These are phyloP conservation scores for Ogataea haglerorum DNA, from an alignment of 805 yeast genomes.

Conservation along the genomic window DNA sequence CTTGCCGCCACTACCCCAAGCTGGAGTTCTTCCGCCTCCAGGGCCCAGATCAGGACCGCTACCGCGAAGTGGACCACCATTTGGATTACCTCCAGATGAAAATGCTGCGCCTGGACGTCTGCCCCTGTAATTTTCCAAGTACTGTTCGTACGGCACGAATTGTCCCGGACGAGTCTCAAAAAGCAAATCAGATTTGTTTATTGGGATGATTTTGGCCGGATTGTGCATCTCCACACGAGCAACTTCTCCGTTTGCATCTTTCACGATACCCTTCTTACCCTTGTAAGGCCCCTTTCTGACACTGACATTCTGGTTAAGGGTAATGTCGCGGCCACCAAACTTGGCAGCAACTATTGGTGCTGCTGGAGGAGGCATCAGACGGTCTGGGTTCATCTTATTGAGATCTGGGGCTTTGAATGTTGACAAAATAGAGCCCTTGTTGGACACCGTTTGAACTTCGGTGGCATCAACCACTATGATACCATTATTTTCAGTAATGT, in stretches of 20 bases:
- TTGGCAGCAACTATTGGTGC: slow-evolving; percentile 48
- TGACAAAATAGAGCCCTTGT: slow-evolving; percentile 69
- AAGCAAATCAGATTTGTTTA: slow-evolving; percentile 73
- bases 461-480: slow-evolving; percentile 77
- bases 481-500: slow-evolving; percentile 81
- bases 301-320: slow-evolving; percentile 79
- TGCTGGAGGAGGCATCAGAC: slow-evolving; percentile 56
- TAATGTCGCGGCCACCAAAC: slow-evolving; percentile 73
- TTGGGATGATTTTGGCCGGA: slow-evolving; percentile 81
- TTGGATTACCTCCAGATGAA: slow-evolving; percentile 6
- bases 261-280: slow-evolving; percentile 89
- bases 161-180: slow-evolving; percentile 66
- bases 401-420: slow-evolving; percentile 58
- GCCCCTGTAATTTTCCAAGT: slow-evolving; percentile 46
- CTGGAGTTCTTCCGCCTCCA: slow-evolving; percentile 7
- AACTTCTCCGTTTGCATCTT: slow-evolving; percentile 86
- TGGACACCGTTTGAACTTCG: slow-evolving; percentile 78
- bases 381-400: slow-evolving; percentile 83
- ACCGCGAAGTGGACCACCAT: slow-evolving; percentile 18
- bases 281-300: slow-evolving; percentile 91
- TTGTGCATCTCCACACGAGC: slow-evolving; percentile 95
- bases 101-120: slow-evolving; percentile 31
- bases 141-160: slow-evolving; percentile 74
- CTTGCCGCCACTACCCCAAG: slow-evolving; percentile 23
- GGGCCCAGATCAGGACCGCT: slow-evolving; percentile 28